A percentile compares a stretch with the other conserved stretches of the same genome.
Evolutionary conservation across 1,139 yeast species (phyloP).

Genomic region (Yamadazyma jaroonii): DNA sequence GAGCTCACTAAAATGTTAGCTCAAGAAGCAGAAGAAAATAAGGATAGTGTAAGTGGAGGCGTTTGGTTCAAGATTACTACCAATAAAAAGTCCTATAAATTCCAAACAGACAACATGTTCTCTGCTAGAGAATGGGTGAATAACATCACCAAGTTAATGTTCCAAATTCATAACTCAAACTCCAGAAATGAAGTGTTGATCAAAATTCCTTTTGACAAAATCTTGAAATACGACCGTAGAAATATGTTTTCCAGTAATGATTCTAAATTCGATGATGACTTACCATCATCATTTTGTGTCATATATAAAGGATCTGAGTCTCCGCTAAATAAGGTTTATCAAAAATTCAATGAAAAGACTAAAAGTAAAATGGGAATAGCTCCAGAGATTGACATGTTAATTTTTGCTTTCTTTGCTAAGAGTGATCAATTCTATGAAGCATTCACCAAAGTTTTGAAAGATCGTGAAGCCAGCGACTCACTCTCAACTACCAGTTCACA

Average conservation of each 20-base stretch:
- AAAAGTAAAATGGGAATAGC: constrained; percentile 22
- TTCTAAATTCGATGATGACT: constrained; percentile 2
- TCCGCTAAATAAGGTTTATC: constrained; percentile 9
- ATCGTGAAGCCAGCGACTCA: constrained; percentile 8
- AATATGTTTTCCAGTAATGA: constrained; percentile 16
- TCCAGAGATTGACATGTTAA: constrained; percentile 59
- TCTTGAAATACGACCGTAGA: constrained; percentile 55
- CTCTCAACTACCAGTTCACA: not conserved
- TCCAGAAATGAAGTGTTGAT: constrained; percentile 71
- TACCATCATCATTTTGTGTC: constrained; percentile 12
- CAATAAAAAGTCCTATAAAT: constrained; percentile 56
- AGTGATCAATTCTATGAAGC: constrained; percentile 26
- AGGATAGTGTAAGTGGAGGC: constrained; percentile 27
- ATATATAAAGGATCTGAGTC: constrained; percentile 2
- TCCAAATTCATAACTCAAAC: constrained; percentile 60
- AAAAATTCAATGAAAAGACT: constrained; percentile 20
- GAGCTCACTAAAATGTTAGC: constrained; percentile 24
- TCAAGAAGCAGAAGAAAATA: constrained; percentile 27
- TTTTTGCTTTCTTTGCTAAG: constrained; percentile 59
- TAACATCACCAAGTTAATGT: constrained; percentile 69
- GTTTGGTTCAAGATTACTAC: constrained; percentile 59
- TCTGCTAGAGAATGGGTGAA: constrained; percentile 83
- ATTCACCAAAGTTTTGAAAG: constrained; percentile 21
- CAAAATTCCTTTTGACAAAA: constrained; percentile 69
- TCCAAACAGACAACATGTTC: constrained; percentile 69